A percentile compares a stretch with the other conserved stretches of the same genome.
Conservation (phyloP, 2,329 filamentous ascomycete species). For the Macroventuria anomochaeta region DNA sequence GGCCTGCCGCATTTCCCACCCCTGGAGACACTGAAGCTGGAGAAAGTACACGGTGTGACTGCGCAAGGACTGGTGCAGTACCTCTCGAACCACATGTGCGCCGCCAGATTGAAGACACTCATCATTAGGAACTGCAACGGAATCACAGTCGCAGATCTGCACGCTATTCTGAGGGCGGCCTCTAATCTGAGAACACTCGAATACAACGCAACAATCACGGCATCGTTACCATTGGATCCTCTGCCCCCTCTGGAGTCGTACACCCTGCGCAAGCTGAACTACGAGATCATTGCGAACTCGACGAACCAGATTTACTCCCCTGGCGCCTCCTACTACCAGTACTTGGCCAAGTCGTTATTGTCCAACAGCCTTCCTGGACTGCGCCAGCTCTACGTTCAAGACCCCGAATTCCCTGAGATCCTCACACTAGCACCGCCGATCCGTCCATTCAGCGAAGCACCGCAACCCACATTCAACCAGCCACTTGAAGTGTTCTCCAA, state of each 20-base stretch:
- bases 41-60: conserved; percentile 74
- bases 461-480: conserved; percentile 57
- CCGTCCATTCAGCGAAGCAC: conserved; percentile 57
- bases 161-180: conserved; percentile 65
- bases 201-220: conserved; percentile 62
- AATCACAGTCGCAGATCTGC: conserved; percentile 67
- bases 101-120: conserved; percentile 68
- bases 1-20: conserved; percentile 75
- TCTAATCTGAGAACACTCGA: conserved; percentile 65
- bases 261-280: conserved; percentile 76
- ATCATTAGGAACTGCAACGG: conserved; percentile 73
- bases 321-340: conserved; percentile 75
- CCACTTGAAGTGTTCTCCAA: conserved; percentile 70
- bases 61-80: conserved; percentile 73
- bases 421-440: conserved; percentile 74
- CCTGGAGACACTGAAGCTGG: conserved; percentile 74
- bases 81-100: conserved; percentile 64
- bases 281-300: conserved; percentile 74
- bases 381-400: conserved; percentile 81
- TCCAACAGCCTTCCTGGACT: conserved; percentile 76
- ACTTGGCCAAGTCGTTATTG: conserved; percentile 83
- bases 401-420: conserved; percentile 80
- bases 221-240: conserved; percentile 62
- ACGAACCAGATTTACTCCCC: conserved; percentile 63
- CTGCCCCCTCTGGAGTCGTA: conserved; percentile 71